A percentile compares a stretch with the other conserved stretches of the same genome.
Evolutionary conservation across 2,329 filamentous ascomycete species (phyloP).

Genomic region (Aspergillus japonicus): DNA sequence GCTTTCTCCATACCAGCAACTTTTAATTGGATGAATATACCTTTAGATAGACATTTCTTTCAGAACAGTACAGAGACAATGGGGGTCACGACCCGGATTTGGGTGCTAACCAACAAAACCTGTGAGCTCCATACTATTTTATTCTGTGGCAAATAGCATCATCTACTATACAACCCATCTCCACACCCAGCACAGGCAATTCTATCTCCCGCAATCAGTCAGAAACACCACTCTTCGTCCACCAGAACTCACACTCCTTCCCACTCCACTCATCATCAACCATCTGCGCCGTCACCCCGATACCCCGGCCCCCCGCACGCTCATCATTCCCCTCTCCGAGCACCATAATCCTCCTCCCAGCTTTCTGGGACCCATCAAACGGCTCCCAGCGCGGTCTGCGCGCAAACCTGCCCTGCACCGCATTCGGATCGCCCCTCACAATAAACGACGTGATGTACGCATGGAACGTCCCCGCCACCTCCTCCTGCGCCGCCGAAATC

Average conservation of each 20-base stretch:
- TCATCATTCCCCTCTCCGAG: conserved; percentile 53
- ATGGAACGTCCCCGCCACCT: conserved; percentile 46
- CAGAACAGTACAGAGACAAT: no score
- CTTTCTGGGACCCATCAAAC: conserved; percentile 25
- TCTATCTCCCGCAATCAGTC: not conserved
- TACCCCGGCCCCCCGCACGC: conserved; percentile 41
- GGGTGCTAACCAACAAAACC: no score
- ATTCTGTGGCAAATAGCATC: no score
- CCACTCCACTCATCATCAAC: conserved; percentile 44
- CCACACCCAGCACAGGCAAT: no score
- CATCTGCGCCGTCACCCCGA: conserved; percentile 43
- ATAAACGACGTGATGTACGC: conserved; percentile 54
- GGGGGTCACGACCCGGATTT: no score
- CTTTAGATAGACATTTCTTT: no score
- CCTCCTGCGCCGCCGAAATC: conserved; percentile 42
- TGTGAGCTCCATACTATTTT: no score
- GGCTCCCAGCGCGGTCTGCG: conserved; percentile 39
- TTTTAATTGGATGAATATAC: not conserved
- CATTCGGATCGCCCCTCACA: conserved; percentile 47
- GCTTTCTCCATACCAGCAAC: not conserved
- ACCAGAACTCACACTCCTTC: conserved; percentile 52
- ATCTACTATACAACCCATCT: no score
- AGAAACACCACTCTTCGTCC: conserved; percentile 31
- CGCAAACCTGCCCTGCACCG: conserved; percentile 25
- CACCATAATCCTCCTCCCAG: conserved; percentile 41